phyloP scores from a whole-genome alignment of 2,329 filamentous ascomycete genomes.

The Colletotrichum sp. region DNA sequence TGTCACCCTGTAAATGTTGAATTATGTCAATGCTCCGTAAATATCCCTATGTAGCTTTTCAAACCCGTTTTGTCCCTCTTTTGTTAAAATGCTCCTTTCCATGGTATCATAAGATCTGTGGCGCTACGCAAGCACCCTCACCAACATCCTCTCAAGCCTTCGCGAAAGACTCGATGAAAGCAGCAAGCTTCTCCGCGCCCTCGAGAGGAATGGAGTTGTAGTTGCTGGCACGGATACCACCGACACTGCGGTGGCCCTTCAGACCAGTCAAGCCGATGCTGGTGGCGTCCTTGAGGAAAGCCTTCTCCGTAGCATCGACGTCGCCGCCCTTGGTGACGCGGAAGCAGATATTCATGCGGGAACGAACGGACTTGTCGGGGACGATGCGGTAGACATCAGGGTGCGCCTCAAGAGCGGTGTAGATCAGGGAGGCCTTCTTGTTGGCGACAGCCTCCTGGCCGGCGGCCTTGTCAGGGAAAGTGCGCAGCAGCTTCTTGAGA shows the following conservation, averaged over 20 bases:
- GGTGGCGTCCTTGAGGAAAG: slow-evolving; percentile 77
- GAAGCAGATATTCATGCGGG: slow-evolving; percentile 97
- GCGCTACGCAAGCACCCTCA: neutral
- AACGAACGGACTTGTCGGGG: slow-evolving; percentile 76
- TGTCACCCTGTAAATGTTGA: neutral
- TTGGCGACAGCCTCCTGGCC: slow-evolving; percentile 78
- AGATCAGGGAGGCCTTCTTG: slow-evolving; percentile 79
- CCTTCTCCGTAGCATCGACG: slow-evolving; percentile 75
- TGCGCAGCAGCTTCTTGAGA: slow-evolving; percentile 74
- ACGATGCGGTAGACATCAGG: slow-evolving; percentile 78
- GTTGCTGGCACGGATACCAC: slow-evolving; percentile 85
- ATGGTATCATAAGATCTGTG: slow-evolving; percentile 8
- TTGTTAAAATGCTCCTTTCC: neutral
- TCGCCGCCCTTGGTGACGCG: slow-evolving; percentile 66
- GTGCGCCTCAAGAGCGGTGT: slow-evolving; percentile 76
- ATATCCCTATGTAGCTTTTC: neutral
- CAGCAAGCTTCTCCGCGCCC: slow-evolving; percentile 70
- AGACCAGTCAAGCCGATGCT: slow-evolving; percentile 75
- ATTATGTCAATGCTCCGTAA: slow-evolving; percentile 1
- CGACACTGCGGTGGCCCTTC: slow-evolving; percentile 88
- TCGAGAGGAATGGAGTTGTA: slow-evolving; percentile 83
- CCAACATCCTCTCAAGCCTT: slow-evolving; percentile 28
- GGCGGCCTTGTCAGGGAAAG: slow-evolving; percentile 71
- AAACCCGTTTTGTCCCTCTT: neutral
- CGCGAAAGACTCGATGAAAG: slow-evolving; percentile 64